Evolutionary conservation across 2,329 filamentous ascomycete species (phyloP).

Genomic region (Exophiala mesophila): DNA sequence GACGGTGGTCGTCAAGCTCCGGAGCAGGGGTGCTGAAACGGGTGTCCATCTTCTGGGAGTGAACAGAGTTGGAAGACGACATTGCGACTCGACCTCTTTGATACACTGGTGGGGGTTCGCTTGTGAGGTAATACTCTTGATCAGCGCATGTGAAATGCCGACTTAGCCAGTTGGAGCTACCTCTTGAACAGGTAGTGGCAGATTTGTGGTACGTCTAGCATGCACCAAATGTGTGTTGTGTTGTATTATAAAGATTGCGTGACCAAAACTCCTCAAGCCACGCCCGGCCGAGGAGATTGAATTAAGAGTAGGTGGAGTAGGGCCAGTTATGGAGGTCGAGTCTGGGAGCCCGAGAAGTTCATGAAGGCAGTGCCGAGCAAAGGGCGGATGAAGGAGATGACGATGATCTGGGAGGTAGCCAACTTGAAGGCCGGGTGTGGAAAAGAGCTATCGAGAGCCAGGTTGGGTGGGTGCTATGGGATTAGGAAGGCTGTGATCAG

Average conservation of each 20-base stretch:
- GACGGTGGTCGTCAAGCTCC: conserved; percentile 78
- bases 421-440: conserved; percentile 70
- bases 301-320: conserved; percentile 2
- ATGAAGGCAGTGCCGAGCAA: conserved; percentile 87
- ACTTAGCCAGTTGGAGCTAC: conserved; percentile 16
- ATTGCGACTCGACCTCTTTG: conserved; percentile 34
- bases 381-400: conserved; percentile 74
- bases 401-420: conserved; percentile 72
- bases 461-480: conserved; percentile 29
- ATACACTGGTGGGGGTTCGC: background rate
- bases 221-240: conserved; percentile 1
- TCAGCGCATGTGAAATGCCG: conserved; percentile 6
- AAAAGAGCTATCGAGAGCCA: conserved; percentile 39
- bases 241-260: background rate
- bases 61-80: conserved; percentile 49
- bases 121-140: too few relatives aligned
- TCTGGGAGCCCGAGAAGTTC: conserved; percentile 95
- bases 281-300: conserved; percentile 8
- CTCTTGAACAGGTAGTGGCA: too few relatives aligned
- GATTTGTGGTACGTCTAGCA: too few relatives aligned
- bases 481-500: conserved; percentile 27
- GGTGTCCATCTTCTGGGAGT: conserved; percentile 58
- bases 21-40: conserved; percentile 60
- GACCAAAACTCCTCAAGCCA: conserved; percentile 10
- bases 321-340: conserved; percentile 91